phyloP scores from a whole-genome alignment of 306 rosid genomes.

The Ormosia semicastrata region DNA sequence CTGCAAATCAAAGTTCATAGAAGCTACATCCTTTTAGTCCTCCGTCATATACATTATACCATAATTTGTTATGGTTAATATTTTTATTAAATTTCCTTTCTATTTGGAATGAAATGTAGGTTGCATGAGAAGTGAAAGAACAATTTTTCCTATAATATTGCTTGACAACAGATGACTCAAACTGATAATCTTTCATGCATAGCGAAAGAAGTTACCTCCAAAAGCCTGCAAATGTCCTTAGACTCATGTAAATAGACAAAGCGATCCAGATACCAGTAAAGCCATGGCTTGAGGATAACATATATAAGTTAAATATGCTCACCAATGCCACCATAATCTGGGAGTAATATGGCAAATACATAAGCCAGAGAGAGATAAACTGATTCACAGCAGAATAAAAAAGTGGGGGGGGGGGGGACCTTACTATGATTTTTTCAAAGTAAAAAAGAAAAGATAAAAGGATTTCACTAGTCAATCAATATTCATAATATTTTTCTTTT shows the following conservation, averaged over 20 bases:
- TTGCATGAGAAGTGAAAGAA: background rate
- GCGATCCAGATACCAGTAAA: conserved; percentile 87
- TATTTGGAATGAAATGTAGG: background rate
- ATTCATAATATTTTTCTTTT: background rate
- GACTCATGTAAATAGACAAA: conserved; percentile 75
- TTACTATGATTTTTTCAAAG: background rate
- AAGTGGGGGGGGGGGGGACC: background rate
- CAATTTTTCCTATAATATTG: background rate
- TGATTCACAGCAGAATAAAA: background rate
- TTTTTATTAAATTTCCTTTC: background rate
- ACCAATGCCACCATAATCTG: conserved; percentile 79
- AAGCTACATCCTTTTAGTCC: background rate
- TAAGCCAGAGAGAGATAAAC: background rate
- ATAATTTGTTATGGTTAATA: background rate
- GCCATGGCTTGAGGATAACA: conserved; percentile 62
- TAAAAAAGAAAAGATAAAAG: background rate
- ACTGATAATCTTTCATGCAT: background rate
- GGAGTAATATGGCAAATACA: background rate
- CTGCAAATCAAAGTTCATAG: conserved; percentile 40
- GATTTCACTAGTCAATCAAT: background rate
- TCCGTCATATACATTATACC: background rate
- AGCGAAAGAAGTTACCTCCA: conserved; percentile 62
- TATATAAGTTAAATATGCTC: conserved; percentile 60
- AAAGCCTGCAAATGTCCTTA: conserved; percentile 69
- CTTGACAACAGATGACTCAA: background rate